A percentile compares a stretch with the other conserved stretches of the same genome.
Conservation (phyloP, 179 eudicot genomes). For the Beta corolliflora region DNA sequence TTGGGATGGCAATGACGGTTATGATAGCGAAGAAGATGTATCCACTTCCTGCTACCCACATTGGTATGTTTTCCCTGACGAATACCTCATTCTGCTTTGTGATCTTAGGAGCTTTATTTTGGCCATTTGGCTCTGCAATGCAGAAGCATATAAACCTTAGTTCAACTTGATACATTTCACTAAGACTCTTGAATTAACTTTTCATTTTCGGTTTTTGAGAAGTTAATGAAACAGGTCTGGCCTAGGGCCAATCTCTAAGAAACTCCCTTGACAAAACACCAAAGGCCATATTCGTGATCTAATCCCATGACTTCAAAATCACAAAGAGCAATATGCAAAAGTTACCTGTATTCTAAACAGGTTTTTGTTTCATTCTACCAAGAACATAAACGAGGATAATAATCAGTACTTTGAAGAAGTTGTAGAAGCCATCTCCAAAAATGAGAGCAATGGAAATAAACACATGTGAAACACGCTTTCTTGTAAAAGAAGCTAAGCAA, state of each 20-base stretch:
- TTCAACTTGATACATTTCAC: not conserved
- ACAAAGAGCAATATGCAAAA: not conserved
- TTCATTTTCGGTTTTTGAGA: too few species aligned
- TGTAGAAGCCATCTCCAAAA: constrained; percentile 82
- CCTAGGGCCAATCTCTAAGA: too few species aligned
- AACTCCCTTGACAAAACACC: too few species aligned
- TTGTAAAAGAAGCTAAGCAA: not conserved
- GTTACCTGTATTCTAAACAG: constrained; percentile 32
- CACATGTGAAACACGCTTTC: constrained; percentile 43
- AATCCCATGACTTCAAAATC: too few species aligned
- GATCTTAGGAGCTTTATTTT: constrained; percentile 33
- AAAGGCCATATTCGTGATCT: too few species aligned
- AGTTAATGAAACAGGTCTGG: too few species aligned
- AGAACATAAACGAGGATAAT: constrained; percentile 47
- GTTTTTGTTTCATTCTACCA: constrained; percentile 38
- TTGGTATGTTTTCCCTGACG: constrained; percentile 62
- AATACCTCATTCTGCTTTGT: constrained; percentile 50
- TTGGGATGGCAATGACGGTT: constrained; percentile 52
- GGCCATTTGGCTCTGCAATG: constrained; percentile 17
- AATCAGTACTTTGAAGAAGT: constrained; percentile 52
- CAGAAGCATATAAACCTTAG: not conserved
- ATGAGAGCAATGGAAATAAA: constrained; percentile 74
- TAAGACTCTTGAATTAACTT: not conserved
- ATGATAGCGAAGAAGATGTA: constrained; percentile 50
- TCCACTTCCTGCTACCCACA: constrained; percentile 59